Percentiles rank a stretch among this genome's conserved stretches.
These are phyloP conservation scores for Wallemia mellicola DNA, from an alignment of 1,284 basidiomycete genomes.

Conservation along the genomic window DNA sequence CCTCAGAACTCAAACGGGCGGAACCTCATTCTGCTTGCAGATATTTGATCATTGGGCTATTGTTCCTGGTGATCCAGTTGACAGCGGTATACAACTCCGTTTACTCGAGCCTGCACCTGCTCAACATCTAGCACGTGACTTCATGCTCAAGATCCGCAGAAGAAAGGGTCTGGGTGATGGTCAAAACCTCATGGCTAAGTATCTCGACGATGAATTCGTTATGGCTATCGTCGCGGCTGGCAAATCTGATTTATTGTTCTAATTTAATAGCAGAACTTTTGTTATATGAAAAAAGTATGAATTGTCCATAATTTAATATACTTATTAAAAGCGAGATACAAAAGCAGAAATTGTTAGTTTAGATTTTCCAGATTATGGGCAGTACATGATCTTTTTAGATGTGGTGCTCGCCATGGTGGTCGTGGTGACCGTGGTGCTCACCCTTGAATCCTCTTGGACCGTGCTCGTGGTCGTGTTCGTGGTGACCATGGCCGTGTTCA, in stretches of 20 bases:
- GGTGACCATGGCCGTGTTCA: background rate
- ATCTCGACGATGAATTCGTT: conserved; percentile 49
- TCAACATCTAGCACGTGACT: conserved; percentile 37
- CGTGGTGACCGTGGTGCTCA: background rate
- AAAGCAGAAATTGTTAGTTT: no score
- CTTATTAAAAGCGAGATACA: no score
- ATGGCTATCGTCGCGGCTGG: background rate
- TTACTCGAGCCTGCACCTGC: conserved; percentile 91
- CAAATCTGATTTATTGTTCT: background rate
- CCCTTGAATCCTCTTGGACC: background rate
- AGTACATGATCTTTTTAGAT: background rate
- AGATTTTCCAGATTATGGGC: no score
- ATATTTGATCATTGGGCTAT: conserved; percentile 96
- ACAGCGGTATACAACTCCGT: conserved; percentile 73
- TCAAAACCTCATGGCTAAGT: conserved; percentile 62
- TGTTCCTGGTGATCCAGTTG: conserved; percentile 91
- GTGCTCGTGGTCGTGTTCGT: background rate
- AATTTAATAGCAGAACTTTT: background rate
- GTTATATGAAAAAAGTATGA: no score
- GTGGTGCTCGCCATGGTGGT: background rate
- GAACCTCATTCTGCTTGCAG: conserved; percentile 87
- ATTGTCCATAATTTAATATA: background rate
- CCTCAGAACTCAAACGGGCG: conserved; percentile 80
- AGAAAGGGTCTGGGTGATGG: conserved; percentile 81
- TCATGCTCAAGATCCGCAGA: conserved; percentile 82